A percentile compares a stretch with the other conserved stretches of the same genome.
Evolutionary conservation across 768 basidiomycete species (phyloP).

Genomic region (Xanthoconium purpureum): DNA sequence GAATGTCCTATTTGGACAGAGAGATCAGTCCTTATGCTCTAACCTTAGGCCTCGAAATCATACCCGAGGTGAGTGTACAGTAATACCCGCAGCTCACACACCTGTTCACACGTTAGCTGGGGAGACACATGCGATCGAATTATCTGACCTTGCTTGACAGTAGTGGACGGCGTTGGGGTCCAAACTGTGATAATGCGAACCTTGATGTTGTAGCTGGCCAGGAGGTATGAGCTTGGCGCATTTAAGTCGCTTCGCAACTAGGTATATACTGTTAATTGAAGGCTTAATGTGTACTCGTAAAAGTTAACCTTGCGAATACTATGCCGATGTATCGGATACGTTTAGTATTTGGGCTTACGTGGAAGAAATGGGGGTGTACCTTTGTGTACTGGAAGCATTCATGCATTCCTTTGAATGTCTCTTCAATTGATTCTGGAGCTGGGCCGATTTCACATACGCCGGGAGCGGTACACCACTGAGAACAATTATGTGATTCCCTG

Average conservation of each 20-base stretch:
- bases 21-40: neutral
- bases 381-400: conserved; percentile 64
- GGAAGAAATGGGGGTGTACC: conserved; percentile 29
- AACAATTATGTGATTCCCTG: conserved; percentile 49
- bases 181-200: conserved; percentile 46
- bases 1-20: conserved; percentile 42
- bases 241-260: conserved; percentile 49
- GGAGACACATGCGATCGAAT: neutral
- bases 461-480: conserved; percentile 38
- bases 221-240: conserved; percentile 48
- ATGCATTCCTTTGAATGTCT: conserved; percentile 56
- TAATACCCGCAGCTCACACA: conserved; percentile 57
- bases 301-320: conserved; percentile 53
- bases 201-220: conserved; percentile 41
- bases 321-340: neutral
- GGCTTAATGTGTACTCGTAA: neutral
- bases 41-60: neutral
- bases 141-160: conserved; percentile 45
- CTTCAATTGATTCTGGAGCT: conserved; percentile 54
- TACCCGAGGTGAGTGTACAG: conserved; percentile 54
- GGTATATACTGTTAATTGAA: neutral
- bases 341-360: neutral
- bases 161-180: conserved; percentile 47
- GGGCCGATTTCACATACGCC: conserved; percentile 61
- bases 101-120: conserved; percentile 26